These are phyloP conservation scores for Penicillium sp. DNA, from an alignment of 2,329 filamentous ascomycete species.

Conservation along the genomic window DNA sequence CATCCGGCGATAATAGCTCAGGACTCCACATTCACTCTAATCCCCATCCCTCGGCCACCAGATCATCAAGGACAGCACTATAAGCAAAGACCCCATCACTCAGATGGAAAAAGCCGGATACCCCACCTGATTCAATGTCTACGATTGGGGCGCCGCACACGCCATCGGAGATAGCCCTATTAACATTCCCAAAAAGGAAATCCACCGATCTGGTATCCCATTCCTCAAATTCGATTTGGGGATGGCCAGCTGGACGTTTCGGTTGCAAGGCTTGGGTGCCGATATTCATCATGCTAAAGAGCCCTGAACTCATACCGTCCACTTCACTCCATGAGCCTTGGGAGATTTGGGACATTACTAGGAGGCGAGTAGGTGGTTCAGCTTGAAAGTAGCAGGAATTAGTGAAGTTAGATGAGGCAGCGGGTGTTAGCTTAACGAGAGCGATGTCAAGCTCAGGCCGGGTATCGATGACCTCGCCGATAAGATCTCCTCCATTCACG, in stretches of 20 bases:
- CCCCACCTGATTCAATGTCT: constrained; percentile 3
- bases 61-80: constrained; percentile 6
- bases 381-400: constrained; percentile 14
- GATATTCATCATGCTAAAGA: constrained; percentile 6
- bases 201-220: background rate
- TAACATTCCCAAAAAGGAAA: constrained; percentile 7
- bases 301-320: constrained; percentile 14
- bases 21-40: constrained; percentile 8
- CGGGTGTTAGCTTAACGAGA: constrained; percentile 7
- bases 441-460: constrained; percentile 8
- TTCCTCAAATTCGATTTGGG: background rate
- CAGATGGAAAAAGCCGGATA: constrained; percentile 9
- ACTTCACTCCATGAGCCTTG: constrained; percentile 13
- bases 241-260: constrained; percentile 1
- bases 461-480: constrained; percentile 5
- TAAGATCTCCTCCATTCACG: background rate
- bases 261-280: background rate
- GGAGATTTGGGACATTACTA: background rate
- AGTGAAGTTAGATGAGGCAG: constrained; percentile 3
- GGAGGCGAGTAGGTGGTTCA: background rate
- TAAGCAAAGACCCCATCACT: constrained; percentile 7
- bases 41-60: constrained; percentile 11
- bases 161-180: constrained; percentile 1
- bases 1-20: background rate
- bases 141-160: constrained; percentile 10